Evolutionary conservation across 139 green algal species (phyloP).

Genomic region (Eudorina sp.): DNA sequence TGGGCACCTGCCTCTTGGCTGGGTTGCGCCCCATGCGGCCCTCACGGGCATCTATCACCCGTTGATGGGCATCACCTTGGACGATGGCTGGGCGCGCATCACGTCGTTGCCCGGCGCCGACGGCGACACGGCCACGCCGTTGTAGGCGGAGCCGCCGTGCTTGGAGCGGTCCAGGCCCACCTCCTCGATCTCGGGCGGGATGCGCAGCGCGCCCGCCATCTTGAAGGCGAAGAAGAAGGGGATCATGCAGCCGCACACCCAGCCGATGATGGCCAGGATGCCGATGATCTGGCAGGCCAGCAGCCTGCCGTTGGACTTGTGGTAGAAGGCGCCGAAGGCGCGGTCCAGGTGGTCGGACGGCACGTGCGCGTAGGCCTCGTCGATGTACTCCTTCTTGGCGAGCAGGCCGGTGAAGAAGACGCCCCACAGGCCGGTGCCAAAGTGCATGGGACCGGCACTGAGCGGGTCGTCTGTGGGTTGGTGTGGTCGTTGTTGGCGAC

Average conservation of each 20-base stretch:
- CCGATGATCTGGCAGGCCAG: conserved; percentile 67
- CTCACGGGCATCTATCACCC: too few relatives aligned
- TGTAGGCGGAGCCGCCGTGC: conserved; percentile 66
- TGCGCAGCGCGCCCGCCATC: conserved; percentile 67
- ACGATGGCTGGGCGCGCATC: conserved; percentile 14
- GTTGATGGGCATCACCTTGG: conserved; percentile 36
- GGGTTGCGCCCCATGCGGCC: too few relatives aligned
- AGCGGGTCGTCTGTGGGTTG: conserved; percentile 38
- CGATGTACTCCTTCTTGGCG: conserved; percentile 34
- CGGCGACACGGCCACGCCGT: background rate
- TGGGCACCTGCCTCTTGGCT: too few relatives aligned
- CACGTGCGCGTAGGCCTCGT: background rate
- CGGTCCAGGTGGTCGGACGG: conserved; percentile 41
- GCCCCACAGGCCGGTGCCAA: conserved; percentile 71
- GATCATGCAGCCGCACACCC: conserved; percentile 21
- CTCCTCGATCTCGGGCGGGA: conserved; percentile 76
- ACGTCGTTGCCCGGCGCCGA: conserved; percentile 23
- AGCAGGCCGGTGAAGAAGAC: conserved; percentile 69
- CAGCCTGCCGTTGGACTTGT: conserved; percentile 52
- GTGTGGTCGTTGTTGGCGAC: too few relatives aligned
- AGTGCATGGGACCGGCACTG: conserved; percentile 79
- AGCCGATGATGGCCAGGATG: conserved; percentile 65
- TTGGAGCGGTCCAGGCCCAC: conserved; percentile 79
- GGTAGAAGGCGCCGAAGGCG: conserved; percentile 62
- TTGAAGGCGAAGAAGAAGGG: conserved; percentile 84